phyloP scores from a whole-genome alignment of 495 filamentous ascomycete genomes.

The Trichoderma virens region DNA sequence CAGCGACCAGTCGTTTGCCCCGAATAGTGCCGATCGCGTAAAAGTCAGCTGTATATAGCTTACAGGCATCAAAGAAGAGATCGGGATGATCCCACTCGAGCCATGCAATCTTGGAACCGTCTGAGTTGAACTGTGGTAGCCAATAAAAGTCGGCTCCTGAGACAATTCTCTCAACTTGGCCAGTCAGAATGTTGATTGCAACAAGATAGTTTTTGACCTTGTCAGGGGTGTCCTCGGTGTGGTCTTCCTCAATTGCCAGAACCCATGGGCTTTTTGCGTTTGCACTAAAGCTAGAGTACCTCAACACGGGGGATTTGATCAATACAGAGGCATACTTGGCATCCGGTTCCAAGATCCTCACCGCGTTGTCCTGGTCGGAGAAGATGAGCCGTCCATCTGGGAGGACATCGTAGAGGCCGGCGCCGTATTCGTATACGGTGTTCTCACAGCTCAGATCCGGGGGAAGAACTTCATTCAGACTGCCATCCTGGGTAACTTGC shows the following conservation, averaged over 20 bases:
- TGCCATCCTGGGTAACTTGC: constrained; percentile 25
- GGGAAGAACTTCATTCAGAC: constrained; percentile 32
- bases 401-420: constrained; percentile 24
- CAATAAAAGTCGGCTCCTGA: constrained; percentile 42
- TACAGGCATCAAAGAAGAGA: constrained; percentile 41
- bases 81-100: constrained; percentile 44
- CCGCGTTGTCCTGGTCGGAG: constrained; percentile 27
- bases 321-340: constrained; percentile 17
- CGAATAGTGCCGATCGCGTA: background rate
- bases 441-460: constrained; percentile 30
- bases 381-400: constrained; percentile 34
- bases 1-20: constrained; percentile 22
- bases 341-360: constrained; percentile 30
- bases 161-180: constrained; percentile 18
- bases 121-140: constrained; percentile 38
- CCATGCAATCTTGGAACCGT: constrained; percentile 38
- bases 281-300: constrained; percentile 32
- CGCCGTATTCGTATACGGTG: constrained; percentile 41
- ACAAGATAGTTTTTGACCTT: constrained; percentile 30
- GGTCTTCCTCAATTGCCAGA: constrained; percentile 41
- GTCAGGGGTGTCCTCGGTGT: constrained; percentile 17
- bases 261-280: constrained; percentile 31
- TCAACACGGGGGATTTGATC: constrained; percentile 23
- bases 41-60: constrained; percentile 31
- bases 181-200: constrained; percentile 25